Percentiles rank a stretch among this genome's conserved stretches.
Evolutionary conservation across 2,329 filamentous ascomycete species (phyloP).

Genomic region (Hirsutella minnesotensis): DNA sequence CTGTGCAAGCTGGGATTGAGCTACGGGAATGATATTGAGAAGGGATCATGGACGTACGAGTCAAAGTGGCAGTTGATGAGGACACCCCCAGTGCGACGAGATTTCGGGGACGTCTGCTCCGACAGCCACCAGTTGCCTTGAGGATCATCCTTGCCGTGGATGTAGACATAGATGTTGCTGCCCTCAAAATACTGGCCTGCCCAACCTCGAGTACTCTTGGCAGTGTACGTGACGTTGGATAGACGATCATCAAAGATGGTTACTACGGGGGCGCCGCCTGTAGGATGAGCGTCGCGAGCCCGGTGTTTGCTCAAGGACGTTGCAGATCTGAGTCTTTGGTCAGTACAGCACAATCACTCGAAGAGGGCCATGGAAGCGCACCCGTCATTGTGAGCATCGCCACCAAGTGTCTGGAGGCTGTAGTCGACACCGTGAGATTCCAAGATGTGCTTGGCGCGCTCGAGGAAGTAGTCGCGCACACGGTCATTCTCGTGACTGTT

Average conservation of each 20-base stretch:
- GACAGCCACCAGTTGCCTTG: constrained; percentile 61
- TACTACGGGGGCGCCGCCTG: constrained; percentile 21
- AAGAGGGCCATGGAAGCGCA: constrained; percentile 1
- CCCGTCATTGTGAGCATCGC: constrained; percentile 15
- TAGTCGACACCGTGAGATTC: constrained; percentile 43
- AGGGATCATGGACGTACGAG: constrained; percentile 30
- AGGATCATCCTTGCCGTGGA: constrained; percentile 68
- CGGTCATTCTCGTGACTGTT: constrained; percentile 76
- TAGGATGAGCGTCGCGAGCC: neutral
- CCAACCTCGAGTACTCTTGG: constrained; percentile 12
- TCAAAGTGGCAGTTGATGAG: constrained; percentile 94
- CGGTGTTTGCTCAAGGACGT: neutral
- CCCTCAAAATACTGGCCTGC: constrained; percentile 74
- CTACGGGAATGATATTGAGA: neutral
- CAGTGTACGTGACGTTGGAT: constrained; percentile 62
- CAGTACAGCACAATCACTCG: neutral
- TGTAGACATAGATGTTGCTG: constrained; percentile 84
- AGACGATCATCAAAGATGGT: constrained; percentile 68
- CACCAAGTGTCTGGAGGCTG: constrained; percentile 25
- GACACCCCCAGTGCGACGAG: constrained; percentile 59
- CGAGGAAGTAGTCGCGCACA: constrained; percentile 64
- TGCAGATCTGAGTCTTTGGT: neutral
- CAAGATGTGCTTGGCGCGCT: constrained; percentile 59
- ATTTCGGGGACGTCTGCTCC: constrained; percentile 25
- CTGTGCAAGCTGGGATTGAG: constrained; percentile 27